phyloP scores from a whole-genome alignment of 2,329 filamentous ascomycete species.

The Colletotrichum neosansevieriae region DNA sequence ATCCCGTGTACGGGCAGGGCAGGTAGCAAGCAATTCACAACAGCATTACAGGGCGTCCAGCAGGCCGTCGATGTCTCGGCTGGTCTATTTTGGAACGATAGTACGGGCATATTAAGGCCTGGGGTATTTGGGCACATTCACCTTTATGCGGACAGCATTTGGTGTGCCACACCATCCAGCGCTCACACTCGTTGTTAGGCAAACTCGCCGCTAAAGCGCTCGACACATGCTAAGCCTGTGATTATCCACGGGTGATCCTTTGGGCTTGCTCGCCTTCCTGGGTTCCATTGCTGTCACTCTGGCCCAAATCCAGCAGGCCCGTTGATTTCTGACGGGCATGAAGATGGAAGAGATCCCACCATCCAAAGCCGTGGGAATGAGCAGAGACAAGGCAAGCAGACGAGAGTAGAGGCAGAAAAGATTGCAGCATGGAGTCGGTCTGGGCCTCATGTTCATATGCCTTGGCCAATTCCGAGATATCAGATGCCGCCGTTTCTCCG shows the following conservation, averaged over 20 bases:
- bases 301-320: neutral
- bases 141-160: neutral
- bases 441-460: constrained; percentile 20
- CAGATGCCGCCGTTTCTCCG: neutral
- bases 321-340: constrained; percentile 23
- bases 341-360: constrained; percentile 15
- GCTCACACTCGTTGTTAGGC: constrained; percentile 5
- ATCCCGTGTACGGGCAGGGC: constrained; percentile 12
- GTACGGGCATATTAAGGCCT: constrained; percentile 7
- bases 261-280: constrained; percentile 4
- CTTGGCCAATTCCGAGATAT: neutral
- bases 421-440: neutral
- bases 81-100: constrained; percentile 26
- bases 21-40: neutral
- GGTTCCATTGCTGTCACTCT: constrained; percentile 6
- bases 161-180: constrained; percentile 10
- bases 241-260: constrained; percentile 24
- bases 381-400: constrained; percentile 3
- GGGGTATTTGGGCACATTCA: neutral
- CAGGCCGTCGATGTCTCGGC: neutral
- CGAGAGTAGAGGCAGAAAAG: neutral
- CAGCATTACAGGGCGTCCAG: neutral
- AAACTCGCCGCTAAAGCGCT: constrained; percentile 8
- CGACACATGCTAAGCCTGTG: constrained; percentile 29
- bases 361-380: constrained; percentile 5